Evolutionary conservation across 495 filamentous ascomycete species (phyloP).

Genomic region (Annulohypoxylon maeteangense): DNA sequence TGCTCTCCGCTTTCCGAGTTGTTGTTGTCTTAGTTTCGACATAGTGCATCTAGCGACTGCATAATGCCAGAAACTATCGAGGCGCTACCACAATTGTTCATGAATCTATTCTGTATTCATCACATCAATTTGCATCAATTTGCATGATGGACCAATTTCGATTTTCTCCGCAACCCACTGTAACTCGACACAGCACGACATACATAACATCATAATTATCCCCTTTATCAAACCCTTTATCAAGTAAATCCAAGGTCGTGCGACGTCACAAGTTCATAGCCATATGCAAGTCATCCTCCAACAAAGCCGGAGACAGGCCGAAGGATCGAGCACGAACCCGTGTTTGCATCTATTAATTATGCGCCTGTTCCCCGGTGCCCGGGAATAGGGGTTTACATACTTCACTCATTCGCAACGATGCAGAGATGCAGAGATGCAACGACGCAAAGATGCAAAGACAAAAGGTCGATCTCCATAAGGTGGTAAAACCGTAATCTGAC

Average conservation of each 20-base stretch:
- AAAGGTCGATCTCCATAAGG: constrained; percentile 22
- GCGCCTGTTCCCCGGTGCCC: constrained; percentile 29
- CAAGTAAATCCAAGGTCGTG: constrained; percentile 8
- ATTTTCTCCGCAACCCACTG: constrained; percentile 23
- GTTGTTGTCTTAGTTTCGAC: constrained; percentile 11
- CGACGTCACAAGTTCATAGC: neutral
- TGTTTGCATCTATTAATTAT: constrained; percentile 36
- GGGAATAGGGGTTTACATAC: constrained; percentile 24
- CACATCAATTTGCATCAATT: neutral
- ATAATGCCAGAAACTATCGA: constrained; percentile 34
- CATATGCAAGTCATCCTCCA: constrained; percentile 37
- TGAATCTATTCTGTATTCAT: constrained; percentile 1
- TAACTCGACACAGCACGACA: constrained; percentile 5
- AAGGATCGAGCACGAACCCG: constrained; percentile 40
- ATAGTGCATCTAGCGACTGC: constrained; percentile 1
- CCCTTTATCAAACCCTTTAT: too few relatives aligned
- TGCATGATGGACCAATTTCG: constrained; percentile 28
- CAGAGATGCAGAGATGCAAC: too few relatives aligned
- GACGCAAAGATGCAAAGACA: too few relatives aligned
- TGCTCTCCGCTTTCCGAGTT: neutral
- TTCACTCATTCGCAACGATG: too few relatives aligned
- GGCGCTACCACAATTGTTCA: constrained; percentile 30
- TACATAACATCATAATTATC: constrained; percentile 1
- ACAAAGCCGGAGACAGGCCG: constrained; percentile 40
- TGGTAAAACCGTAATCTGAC: constrained; percentile 39